Conservation (phyloP, 768 basidiomycete species). For the Termitomyces heimii region DNA sequence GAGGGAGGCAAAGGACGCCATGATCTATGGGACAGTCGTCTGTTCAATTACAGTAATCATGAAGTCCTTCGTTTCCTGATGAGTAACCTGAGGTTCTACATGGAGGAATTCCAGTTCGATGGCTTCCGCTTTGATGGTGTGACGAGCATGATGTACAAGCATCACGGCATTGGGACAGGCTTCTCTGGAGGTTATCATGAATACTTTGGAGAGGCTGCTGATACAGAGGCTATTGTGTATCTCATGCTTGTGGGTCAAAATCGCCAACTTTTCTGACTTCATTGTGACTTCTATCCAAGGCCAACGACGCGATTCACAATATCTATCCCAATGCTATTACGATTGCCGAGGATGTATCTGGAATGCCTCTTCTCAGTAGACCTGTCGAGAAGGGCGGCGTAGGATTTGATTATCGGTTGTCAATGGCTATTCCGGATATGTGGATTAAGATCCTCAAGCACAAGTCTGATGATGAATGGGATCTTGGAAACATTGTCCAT, state of each 20-base stretch:
- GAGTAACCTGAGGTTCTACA: constrained; percentile 92
- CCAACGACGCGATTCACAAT: constrained; percentile 83
- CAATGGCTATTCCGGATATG: constrained; percentile 99
- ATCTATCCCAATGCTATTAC: constrained; percentile 80
- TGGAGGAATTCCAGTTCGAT: constrained; percentile 94
- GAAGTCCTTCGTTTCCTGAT: constrained; percentile 94
- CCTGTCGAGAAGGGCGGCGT: constrained; percentile 80
- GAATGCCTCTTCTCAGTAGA: constrained; percentile 92
- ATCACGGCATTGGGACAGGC: constrained; percentile 96
- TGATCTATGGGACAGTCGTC: constrained; percentile 94
- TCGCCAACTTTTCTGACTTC: neutral
- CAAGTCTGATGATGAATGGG: constrained; percentile 80
- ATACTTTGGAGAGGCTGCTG: constrained; percentile 85
- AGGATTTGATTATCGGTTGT: constrained; percentile 96
- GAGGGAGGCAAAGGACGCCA: constrained; percentile 87
- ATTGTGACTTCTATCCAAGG: constrained; percentile 37
- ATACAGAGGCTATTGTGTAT: constrained; percentile 88
- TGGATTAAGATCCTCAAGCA: constrained; percentile 99
- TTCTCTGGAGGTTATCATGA: constrained; percentile 99
- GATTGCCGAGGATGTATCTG: constrained; percentile 98
- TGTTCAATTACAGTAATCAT: constrained; percentile 95
- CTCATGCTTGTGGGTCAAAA: constrained; percentile 84
- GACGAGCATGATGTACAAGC: constrained; percentile 98
- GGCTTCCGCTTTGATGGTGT: constrained; percentile 99
- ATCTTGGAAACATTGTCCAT: constrained; percentile 79